A percentile compares a stretch with the other conserved stretches of the same genome.
These are phyloP conservation scores for Oldenlandia corymbosa DNA, from an alignment of 257 asterid species.

Conservation along the genomic window DNA sequence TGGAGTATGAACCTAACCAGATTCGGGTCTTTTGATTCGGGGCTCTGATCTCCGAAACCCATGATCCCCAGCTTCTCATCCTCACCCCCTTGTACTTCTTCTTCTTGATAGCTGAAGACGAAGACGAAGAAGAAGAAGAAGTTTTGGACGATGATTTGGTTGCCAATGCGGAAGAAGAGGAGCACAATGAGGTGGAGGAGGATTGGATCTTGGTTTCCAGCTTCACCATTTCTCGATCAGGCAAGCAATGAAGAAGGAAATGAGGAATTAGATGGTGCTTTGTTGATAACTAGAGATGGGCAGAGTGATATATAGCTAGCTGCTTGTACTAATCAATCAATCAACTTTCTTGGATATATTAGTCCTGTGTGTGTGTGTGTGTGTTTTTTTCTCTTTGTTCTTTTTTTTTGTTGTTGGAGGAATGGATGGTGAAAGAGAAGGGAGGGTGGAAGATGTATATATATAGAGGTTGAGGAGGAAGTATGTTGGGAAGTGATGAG, in stretches of 20 bases:
- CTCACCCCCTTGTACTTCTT: conserved; percentile 92
- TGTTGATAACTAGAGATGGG: too few relatives aligned
- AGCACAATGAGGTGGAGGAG: not conserved
- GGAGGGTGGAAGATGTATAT: conserved; percentile 14
- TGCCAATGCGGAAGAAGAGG: conserved; percentile 11
- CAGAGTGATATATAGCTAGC: too few relatives aligned
- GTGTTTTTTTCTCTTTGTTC: not conserved
- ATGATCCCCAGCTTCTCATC: conserved; percentile 96
- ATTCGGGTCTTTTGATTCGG: conserved; percentile 90
- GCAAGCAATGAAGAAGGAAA: too few relatives aligned
- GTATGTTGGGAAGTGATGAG: conserved; percentile 7
- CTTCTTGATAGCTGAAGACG: too few relatives aligned
- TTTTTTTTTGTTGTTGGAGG: conserved; percentile 1
- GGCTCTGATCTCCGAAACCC: conserved; percentile 89
- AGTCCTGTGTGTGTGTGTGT: not conserved
- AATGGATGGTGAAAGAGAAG: conserved; percentile 11
- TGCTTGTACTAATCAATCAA: too few relatives aligned
- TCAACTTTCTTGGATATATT: not conserved
- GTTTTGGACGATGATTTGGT: conserved; percentile 5
- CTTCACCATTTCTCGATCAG: conserved; percentile 82
- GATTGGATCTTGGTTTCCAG: conserved; percentile 30
- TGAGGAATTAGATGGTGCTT: too few relatives aligned
- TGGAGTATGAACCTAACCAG: conserved; percentile 91
- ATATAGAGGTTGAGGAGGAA: conserved; percentile 23
- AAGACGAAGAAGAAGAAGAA: too few relatives aligned